Evolutionary conservation across 495 filamentous ascomycete genomes (phyloP), one percentile per base, ranked within the genome.

Genomic region (Filosporella fistucella): DNA sequence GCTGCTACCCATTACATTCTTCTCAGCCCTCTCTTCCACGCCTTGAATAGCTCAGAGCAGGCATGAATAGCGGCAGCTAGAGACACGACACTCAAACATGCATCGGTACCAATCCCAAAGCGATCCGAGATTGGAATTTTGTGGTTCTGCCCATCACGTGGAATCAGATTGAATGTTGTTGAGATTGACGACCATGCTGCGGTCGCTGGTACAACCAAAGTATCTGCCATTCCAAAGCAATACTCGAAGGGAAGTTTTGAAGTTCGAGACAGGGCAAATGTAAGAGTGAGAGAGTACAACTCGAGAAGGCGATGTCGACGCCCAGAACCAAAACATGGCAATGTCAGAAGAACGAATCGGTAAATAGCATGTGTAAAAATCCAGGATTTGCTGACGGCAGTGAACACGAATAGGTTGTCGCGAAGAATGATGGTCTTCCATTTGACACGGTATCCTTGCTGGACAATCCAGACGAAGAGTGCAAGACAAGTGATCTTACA

Each of bases 141-240:
- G 40, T 30, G 26, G 40, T 43, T 36, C 24, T n/a, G 16, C 32
- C 17, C 29, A 46, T 46, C 43, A 10, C 22, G 30, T 25, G 30
- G 30, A 24, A 36, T 36, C 25, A 46, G 3, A 35, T 36, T 36
- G 29, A 46, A 46, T 36, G 33, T 25, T 36, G 29, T 46, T 25
- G 29, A 16, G 23, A 46, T 36, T n/a, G 43, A 29, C 29, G 43
- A 46, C 43, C 43, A 46, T 24, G 10, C 43, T 36, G 43, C 43
- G 23, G 37, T 25, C 30, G 33, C 11, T 20, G 43, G 43, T 21
- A 46, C 43, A 35, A 46, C 43, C 22, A 46, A 46, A 10, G 43
- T 46, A 46, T 46, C 43, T 3, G 43, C 43, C 43, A 35, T 36
- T 36, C 43, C 43, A 46, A 46, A 46, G 28, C 43, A 35, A 45